These are phyloP conservation scores for Aspergillus viridinutans DNA, from an alignment of 2,329 filamentous ascomycete species.

Conservation along the genomic window DNA sequence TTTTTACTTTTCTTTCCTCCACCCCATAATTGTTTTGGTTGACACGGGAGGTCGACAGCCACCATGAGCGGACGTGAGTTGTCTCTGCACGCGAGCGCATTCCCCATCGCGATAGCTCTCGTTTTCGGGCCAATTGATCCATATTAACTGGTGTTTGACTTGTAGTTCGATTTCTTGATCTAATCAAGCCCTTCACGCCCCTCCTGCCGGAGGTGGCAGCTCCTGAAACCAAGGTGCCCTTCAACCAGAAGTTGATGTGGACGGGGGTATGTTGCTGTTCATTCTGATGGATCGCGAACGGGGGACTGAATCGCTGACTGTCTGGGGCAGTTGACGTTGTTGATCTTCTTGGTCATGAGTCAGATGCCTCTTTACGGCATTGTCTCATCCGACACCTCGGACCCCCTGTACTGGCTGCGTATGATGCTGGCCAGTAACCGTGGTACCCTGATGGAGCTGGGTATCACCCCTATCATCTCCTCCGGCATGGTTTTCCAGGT, in stretches of 20 bases:
- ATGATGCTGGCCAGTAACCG: constrained; percentile 99
- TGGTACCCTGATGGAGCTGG: constrained; percentile 91
- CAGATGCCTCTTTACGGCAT: constrained; percentile 99
- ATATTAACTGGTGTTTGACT: constrained; percentile 20
- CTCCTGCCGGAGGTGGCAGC: constrained; percentile 99
- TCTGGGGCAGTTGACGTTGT: constrained; percentile 64
- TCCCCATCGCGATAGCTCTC: constrained; percentile 14
- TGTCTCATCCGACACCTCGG: constrained; percentile 96
- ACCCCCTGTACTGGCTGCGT: constrained; percentile 98
- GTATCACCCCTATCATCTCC: constrained; percentile 98
- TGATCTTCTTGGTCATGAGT: constrained; percentile 99
- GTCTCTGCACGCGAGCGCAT: constrained; percentile 27
- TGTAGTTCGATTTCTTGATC: constrained; percentile 95
- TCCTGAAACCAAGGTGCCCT: constrained; percentile 96
- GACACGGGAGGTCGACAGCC: constrained; percentile 38
- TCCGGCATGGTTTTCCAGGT: constrained; percentile 99
- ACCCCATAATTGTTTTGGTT: constrained; percentile 16
- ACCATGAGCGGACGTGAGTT: constrained; percentile 59
- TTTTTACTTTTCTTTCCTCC: constrained; percentile 20
- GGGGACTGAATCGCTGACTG: constrained; percentile 14
- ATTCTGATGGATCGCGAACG: constrained; percentile 5
- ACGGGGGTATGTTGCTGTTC: constrained; percentile 58
- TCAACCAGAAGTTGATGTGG: constrained; percentile 98
- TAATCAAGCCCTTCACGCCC: constrained; percentile 99
- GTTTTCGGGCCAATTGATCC: constrained; percentile 21